Percentiles rank a stretch among this genome's conserved stretches.
Conservation (phyloP, 331 rosid genomes). For the Dryas integrifolia region DNA sequence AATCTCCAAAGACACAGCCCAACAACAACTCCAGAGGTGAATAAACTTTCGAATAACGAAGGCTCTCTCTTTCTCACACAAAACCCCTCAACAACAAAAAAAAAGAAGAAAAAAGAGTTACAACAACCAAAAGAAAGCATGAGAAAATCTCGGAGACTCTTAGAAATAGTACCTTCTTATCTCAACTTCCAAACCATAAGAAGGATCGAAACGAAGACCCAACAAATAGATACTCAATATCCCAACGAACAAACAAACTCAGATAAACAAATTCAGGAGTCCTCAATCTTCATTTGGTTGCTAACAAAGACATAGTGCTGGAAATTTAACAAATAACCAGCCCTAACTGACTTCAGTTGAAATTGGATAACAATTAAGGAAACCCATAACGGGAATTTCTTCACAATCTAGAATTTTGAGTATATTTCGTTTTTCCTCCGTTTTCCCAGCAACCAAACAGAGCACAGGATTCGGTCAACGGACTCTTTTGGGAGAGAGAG, state of each 20-base stretch:
- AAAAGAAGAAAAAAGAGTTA: not conserved
- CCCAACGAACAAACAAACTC: not conserved
- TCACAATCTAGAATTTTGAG: conserved; percentile 12
- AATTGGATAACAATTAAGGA: not conserved
- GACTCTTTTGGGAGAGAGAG: conserved; percentile 24
- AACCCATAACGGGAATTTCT: conserved; percentile 18
- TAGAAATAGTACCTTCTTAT: conserved; percentile 8
- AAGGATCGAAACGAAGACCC: conserved; percentile 15
- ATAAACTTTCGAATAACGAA: conserved; percentile 1
- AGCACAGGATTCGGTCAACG: conserved; percentile 31
- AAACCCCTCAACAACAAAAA: not conserved
- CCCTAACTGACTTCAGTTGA: not conserved
- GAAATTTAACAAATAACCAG: not conserved
- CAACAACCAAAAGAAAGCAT: not conserved
- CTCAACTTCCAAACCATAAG: not conserved
- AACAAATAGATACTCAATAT: not conserved
- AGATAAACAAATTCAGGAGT: not conserved
- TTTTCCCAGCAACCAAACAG: conserved; percentile 38
- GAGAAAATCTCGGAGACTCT: not conserved
- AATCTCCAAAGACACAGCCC: conserved; percentile 28
- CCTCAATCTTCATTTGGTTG: not conserved
- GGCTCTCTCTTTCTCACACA: conserved; percentile 12
- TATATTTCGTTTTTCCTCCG: conserved; percentile 24
- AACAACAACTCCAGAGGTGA: conserved; percentile 10
- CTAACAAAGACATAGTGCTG: not conserved